Base-by-base conservation (phyloP, 441 rosid genomes). In the Adansonia rubrostipa region DNA sequence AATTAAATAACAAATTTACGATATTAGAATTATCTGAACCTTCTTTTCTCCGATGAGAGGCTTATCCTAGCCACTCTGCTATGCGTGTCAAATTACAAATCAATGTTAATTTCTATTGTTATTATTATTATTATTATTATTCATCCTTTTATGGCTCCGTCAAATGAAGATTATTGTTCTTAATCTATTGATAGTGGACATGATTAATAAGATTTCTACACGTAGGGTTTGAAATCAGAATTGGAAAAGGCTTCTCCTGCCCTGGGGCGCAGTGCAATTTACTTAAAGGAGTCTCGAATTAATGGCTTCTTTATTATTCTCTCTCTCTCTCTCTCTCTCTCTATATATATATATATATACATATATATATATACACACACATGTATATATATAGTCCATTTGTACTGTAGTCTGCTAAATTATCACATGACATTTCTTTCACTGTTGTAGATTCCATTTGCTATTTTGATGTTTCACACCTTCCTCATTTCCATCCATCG, bases 171-270 rank as follows among this genome's bases (percentile, higher is more conserved):
- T 15, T 14, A 17, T 80, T 22, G 8, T 74, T 74, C 22, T 74
- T 44, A 28, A 61, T 24, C 9, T 14, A 51, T 68, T 68, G 15
- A 42, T 61, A 36, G 47, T 76, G 44, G 62, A 42, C 50, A 71
- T 14, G 60, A 48, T 60, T 15, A 47, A 54, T 17, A 75, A 66
- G 71, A 24, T 36, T 79, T 71, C 33, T 71, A 13, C 78, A 15
- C 83, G 50, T 66, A 95, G 99, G 98, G 93, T 69, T 83, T 95
- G 81, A 95, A 91, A 88, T 94, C 98, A 60, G 96, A 95, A 75
- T 81, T 93, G 92, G 98, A 95, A 85, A 95, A 95, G 82, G 94
- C 92, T 64, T 93, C 98, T 81, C 96, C 97, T 77, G 79, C 92
- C 64, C 79, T 95, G 76, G 99, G 96, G 10, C 90, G 93, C 73